Percentiles rank a stretch among this genome's conserved stretches.
Conservation (phyloP, 129 eudicot genomes). For the Centella asiatica region DNA sequence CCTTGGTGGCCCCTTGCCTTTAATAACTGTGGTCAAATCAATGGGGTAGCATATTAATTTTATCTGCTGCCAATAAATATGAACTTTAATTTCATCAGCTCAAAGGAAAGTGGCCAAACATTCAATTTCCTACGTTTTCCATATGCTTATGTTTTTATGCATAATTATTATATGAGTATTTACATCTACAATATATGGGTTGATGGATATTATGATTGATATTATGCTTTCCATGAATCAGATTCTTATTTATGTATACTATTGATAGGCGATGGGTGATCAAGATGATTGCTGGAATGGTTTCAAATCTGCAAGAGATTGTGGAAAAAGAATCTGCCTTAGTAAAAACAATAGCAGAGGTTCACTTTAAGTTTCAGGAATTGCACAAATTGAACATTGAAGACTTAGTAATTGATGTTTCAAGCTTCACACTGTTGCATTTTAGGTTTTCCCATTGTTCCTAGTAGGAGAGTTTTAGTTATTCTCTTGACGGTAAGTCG, state of each 20-base stretch:
- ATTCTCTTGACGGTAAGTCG: too few species aligned
- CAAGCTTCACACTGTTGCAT: neutral
- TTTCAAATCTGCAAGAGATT: slow-evolving; percentile 56
- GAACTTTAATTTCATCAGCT: neutral
- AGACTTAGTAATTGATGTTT: neutral
- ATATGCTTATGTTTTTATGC: neutral
- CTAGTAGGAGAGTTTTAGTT: neutral
- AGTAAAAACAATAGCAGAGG: slow-evolving; percentile 75
- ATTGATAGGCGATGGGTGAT: slow-evolving; percentile 87
- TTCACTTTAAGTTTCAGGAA: slow-evolving; percentile 23
- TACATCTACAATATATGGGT: slow-evolving; percentile 1
- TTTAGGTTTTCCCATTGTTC: neutral
- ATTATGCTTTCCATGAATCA: slow-evolving; percentile 5
- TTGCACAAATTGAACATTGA: slow-evolving; percentile 10
- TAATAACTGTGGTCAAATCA: slow-evolving; percentile 7
- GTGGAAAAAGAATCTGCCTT: slow-evolving; percentile 66
- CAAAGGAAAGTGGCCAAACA: neutral
- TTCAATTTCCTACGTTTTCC: slow-evolving; percentile 4
- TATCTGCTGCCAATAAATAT: neutral
- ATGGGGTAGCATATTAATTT: neutral
- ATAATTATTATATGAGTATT: neutral
- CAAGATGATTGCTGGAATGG: slow-evolving; percentile 62
- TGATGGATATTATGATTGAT: neutral
- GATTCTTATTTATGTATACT: slow-evolving; percentile 18
- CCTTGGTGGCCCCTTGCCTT: too few species aligned